Base-by-base conservation (phyloP, 1,284 basidiomycete genomes). In the Tilletia caries region DNA sequence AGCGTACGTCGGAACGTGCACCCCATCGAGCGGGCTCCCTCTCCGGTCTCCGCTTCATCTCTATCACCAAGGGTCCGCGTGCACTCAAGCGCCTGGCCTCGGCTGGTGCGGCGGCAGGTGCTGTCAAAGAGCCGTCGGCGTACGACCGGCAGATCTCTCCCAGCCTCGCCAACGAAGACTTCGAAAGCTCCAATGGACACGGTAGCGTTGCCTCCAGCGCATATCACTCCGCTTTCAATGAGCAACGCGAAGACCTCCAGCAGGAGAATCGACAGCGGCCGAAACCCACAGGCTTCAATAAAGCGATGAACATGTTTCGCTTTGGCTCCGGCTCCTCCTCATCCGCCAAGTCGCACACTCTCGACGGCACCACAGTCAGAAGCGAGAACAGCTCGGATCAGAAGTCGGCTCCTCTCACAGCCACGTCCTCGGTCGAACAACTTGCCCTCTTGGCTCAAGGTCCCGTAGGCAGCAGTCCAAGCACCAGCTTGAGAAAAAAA, bases 21-120 rank as follows among this genome's bases (percentile, higher is more conserved):
- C 48, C 48, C 12, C 48, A 50, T n/a, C 18, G 48, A 25, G 6
- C 20, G 20, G 48, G 48, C 20, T 50, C 48, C 48, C 10, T 50
- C 48, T 50, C 48, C 23, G 48, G 48, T 25, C 48, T 50, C 20
- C 48, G 48, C 48, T 50, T 50, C 48, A 50, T 50, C 12, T 50
- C 48, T 8, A 50, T 50, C 48, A 50, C 48, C 18, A 50, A 50
- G 48, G 48, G 12, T n/a, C 48, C 48, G 6, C 48, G 48, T 6
- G 48, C 48, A 6, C 48, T 50, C 13, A 50, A 50, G 20, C 10
- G 48, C 12, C 48, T 50, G 48, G 48, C 48, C 20, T 50, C 48
- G 20, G 48, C 48, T 6, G 48, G 48, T 25, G 23, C n/a, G n/a
- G n/a, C n/a, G n/a, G n/a, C 13, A 25, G 48, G 48, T 50, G 48